Percentiles rank a stretch among this genome's conserved stretches.
Evolutionary conservation across 2,329 filamentous ascomycete species (phyloP).

Genomic region (Herpomyces periplanetae): DNA sequence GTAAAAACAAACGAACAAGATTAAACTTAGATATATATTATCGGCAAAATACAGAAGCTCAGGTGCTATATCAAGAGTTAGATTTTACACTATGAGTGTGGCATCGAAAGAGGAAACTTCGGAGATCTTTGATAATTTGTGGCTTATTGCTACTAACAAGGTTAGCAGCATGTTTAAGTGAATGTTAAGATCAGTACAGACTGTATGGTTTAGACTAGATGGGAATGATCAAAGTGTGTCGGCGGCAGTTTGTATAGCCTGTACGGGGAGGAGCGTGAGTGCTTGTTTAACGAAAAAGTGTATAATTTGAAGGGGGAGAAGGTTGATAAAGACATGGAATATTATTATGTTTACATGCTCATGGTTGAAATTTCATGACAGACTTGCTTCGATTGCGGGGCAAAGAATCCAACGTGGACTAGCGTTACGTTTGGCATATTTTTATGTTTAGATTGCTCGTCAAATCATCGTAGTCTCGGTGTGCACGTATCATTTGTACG

Average conservation of each 20-base stretch:
- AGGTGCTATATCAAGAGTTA: no score
- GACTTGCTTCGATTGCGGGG: conserved; percentile 93
- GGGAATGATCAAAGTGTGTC: conserved; percentile 1
- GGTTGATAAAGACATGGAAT: no score
- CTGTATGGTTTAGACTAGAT: conserved; percentile 3
- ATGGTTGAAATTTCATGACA: no score
- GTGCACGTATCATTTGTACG: conserved; percentile 97
- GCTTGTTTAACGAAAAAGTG: conserved; percentile 2
- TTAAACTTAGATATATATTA: no score
- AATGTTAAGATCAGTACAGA: conserved; percentile 2
- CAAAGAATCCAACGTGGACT: conserved; percentile 94
- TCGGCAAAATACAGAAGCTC: no score
- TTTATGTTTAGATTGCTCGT: conserved; percentile 83
- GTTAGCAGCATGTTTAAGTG: conserved; percentile 11
- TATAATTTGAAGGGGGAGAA: no score
- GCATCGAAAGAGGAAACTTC: conserved; percentile 81
- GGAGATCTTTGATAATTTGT: conserved; percentile 90
- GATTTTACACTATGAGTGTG: conserved; percentile 12
- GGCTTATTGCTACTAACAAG: conserved; percentile 76
- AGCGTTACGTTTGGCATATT: conserved; percentile 92
- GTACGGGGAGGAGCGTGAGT: conserved; percentile 4
- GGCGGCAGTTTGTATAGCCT: conserved; percentile 3
- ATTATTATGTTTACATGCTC: no score
- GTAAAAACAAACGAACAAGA: no score
- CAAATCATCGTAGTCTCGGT: conserved; percentile 82